A percentile compares a stretch with the other conserved stretches of the same genome.
Conservation (phyloP, 495 filamentous ascomycete genomes). For the Lepraria neglecta region DNA sequence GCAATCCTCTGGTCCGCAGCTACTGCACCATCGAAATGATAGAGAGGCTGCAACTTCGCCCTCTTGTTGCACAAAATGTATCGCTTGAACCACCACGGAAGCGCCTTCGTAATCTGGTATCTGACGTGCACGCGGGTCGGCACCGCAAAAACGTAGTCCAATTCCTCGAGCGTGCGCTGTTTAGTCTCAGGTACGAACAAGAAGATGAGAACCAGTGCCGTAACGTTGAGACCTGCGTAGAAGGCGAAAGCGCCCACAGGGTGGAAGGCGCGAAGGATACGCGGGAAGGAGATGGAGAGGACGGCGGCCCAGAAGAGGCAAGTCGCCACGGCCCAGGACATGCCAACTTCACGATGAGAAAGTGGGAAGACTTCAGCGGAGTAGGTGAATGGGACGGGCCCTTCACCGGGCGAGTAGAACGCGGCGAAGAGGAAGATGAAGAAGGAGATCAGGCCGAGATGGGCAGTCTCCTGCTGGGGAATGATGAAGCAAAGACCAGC, state of each 20-base stretch:
- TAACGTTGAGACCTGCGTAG: conserved; percentile 62
- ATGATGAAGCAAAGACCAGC: conserved; percentile 44
- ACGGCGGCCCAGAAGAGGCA: conserved; percentile 69
- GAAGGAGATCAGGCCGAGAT: conserved; percentile 51
- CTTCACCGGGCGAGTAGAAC: conserved; percentile 66
- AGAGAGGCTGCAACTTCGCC: conserved; percentile 55
- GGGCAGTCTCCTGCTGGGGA: conserved; percentile 35
- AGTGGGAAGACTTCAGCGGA: conserved; percentile 78
- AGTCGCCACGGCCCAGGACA: conserved; percentile 69
- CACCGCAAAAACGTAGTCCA: conserved; percentile 79
- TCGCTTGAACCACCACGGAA: conserved; percentile 66
- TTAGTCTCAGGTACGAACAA: conserved; percentile 75
- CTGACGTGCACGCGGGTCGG: conserved; percentile 54
- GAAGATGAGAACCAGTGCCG: conserved; percentile 65
- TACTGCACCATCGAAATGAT: conserved; percentile 47
- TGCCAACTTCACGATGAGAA: conserved; percentile 67
- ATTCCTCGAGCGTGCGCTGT: conserved; percentile 71
- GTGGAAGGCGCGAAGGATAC: conserved; percentile 53
- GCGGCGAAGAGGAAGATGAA: conserved; percentile 63
- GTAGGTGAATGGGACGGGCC: conserved; percentile 66
- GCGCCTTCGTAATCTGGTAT: conserved; percentile 57
- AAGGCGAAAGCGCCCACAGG: conserved; percentile 51
- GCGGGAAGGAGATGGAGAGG: conserved; percentile 63
- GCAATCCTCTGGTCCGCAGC: conserved; percentile 24
- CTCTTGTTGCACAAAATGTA: conserved; percentile 54